Evolutionary conservation across 2,329 filamentous ascomycete species (phyloP).

Genomic region (Colletotrichum sp.): DNA sequence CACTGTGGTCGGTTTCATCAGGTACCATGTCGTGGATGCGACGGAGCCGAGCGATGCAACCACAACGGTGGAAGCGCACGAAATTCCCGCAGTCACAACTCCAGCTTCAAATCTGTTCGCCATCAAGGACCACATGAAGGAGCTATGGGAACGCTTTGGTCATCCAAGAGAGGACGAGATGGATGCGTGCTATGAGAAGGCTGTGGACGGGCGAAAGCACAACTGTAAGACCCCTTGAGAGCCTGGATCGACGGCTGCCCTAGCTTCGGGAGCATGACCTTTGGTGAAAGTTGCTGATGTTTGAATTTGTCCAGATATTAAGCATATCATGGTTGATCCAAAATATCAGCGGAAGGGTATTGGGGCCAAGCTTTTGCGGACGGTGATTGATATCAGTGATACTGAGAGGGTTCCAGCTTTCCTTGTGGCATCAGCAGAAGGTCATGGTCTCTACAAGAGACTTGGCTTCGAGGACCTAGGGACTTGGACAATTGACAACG

Average conservation of each 20-base stretch:
- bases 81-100: background rate
- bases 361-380: conserved; percentile 17
- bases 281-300: background rate
- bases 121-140: conserved; percentile 21
- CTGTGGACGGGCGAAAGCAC: conserved; percentile 18
- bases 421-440: conserved; percentile 26
- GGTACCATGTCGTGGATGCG: conserved; percentile 11
- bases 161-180: conserved; percentile 19
- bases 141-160: conserved; percentile 25
- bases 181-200: conserved; percentile 23
- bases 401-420: conserved; percentile 3
- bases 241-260: background rate
- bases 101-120: conserved; percentile 12
- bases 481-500: conserved; percentile 23
- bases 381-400: conserved; percentile 14
- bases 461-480: conserved; percentile 23
- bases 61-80: background rate
- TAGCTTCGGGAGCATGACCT: background rate
- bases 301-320: conserved; percentile 13
- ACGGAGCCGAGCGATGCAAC: background rate
- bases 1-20: conserved; percentile 18
- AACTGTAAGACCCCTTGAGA: conserved; percentile 17
- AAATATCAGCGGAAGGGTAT: conserved; percentile 24
- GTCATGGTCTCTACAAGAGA: conserved; percentile 20
- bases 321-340: conserved; percentile 27